A percentile compares a stretch with the other conserved stretches of the same genome.
Conservation (phyloP, 1,284 basidiomycete genomes). For the Puccinia novopanici region DNA sequence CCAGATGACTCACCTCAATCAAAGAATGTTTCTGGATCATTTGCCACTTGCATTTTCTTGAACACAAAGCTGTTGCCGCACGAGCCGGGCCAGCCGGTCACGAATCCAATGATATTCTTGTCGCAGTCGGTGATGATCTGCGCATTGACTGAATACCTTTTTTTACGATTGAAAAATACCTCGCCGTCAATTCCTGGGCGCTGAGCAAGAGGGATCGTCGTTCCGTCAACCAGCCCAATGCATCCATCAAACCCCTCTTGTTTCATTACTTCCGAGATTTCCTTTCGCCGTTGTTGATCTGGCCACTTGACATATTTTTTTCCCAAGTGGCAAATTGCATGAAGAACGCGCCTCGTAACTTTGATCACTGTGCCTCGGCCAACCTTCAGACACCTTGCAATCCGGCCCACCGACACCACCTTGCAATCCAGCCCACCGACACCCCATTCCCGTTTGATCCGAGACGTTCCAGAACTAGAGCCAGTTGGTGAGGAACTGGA, state of each 20-base stretch:
- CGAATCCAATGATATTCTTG: neutral
- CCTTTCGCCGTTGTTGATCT: neutral
- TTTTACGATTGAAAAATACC: constrained; percentile 22
- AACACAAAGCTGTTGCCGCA: constrained; percentile 6
- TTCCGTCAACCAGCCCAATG: too few species aligned
- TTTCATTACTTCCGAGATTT: neutral
- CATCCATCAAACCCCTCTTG: neutral
- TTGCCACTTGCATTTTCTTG: constrained; percentile 1
- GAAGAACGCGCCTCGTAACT: neutral
- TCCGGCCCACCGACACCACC: neutral
- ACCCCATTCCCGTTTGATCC: neutral
- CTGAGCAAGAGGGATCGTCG: too few species aligned
- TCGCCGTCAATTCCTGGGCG: too few species aligned
- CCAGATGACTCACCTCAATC: neutral
- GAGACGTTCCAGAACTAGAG: neutral
- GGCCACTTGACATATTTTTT: neutral
- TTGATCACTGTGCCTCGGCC: constrained; percentile 25
- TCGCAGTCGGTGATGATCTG: constrained; percentile 31
- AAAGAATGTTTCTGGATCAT: constrained; percentile 15
- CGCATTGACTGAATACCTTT: constrained; percentile 17
- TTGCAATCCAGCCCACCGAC: too few species aligned
- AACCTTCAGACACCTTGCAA: neutral
- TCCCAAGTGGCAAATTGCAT: neutral
- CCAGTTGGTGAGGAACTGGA: constrained; percentile 7
- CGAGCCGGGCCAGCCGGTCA: constrained; percentile 11